Evolutionary conservation across 805 yeast species (phyloP).

Genomic region (Grigorovia humatica): DNA sequence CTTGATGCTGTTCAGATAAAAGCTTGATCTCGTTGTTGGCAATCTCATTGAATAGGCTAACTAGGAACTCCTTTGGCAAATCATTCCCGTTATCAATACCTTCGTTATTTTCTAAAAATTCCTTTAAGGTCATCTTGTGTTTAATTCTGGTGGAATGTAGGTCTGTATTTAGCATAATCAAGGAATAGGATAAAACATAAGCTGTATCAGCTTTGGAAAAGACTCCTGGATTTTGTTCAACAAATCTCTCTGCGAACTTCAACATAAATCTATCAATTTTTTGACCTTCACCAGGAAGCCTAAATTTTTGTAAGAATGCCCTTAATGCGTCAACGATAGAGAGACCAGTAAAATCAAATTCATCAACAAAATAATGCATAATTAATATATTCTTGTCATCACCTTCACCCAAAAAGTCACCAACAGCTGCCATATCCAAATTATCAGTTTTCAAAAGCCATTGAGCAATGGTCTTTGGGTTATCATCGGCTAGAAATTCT

Average conservation of each 20-base stretch:
- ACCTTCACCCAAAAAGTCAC: constrained; percentile 90
- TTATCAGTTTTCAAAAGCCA: constrained; percentile 68
- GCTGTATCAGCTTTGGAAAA: constrained; percentile 93
- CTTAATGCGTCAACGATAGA: constrained; percentile 82
- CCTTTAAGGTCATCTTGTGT: constrained; percentile 78
- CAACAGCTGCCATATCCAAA: constrained; percentile 72
- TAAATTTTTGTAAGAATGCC: constrained; percentile 70
- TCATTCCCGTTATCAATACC: constrained; percentile 91
- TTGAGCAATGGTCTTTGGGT: constrained; percentile 61
- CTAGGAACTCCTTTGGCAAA: constrained; percentile 63
- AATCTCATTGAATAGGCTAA: constrained; percentile 67
- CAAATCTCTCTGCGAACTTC: constrained; percentile 89
- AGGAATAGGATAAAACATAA: constrained; percentile 84
- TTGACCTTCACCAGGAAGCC: constrained; percentile 97
- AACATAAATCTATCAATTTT: constrained; percentile 94
- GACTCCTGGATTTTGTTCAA: constrained; percentile 76
- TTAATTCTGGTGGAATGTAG: constrained; percentile 82
- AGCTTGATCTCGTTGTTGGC: constrained; percentile 76
- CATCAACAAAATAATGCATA: constrained; percentile 90
- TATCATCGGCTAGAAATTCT: constrained; percentile 50
- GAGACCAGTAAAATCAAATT: constrained; percentile 60
- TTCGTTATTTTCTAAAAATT: constrained; percentile 73
- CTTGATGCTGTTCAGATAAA: constrained; percentile 89
- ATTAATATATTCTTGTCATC: constrained; percentile 63
- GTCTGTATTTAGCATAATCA: constrained; percentile 89